A percentile compares a stretch with the other conserved stretches of the same genome.
Conservation (phyloP, 345 rosid species). For the Populus ilicifolia region DNA sequence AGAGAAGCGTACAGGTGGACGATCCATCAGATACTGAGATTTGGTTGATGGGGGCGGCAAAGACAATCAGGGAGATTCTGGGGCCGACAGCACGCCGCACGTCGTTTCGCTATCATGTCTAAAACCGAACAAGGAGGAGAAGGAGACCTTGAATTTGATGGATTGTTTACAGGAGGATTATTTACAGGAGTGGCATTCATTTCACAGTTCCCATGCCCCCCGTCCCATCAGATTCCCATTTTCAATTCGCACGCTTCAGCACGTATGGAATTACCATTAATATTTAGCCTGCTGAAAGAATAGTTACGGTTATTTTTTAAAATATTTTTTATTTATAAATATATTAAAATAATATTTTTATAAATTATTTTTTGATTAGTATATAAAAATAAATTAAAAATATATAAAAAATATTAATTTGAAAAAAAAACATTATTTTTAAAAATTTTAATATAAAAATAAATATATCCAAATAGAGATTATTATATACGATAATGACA, state of each 20-base stretch:
- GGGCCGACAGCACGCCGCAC: conserved; percentile 13
- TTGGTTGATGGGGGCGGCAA: conserved; percentile 47
- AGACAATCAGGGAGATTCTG: background rate
- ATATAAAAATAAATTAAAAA: too few species aligned
- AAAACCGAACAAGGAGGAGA: background rate
- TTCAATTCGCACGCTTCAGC: background rate
- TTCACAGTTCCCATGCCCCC: background rate
- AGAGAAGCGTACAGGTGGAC: too few species aligned
- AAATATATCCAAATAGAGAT: too few species aligned
- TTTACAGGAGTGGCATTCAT: background rate
- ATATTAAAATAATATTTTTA: too few species aligned
- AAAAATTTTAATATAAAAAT: too few species aligned
- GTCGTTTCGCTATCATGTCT: conserved; percentile 13
- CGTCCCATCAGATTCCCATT: background rate
- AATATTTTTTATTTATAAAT: too few species aligned
- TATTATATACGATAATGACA: background rate
- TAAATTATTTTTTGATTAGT: too few species aligned
- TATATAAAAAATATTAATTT: too few species aligned
- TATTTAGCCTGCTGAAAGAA: too few species aligned
- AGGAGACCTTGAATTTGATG: background rate
- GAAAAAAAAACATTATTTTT: too few species aligned
- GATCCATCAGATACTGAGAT: conserved; percentile 28
- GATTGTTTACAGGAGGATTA: background rate
- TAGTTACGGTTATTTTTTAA: too few species aligned
- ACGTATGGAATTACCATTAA: background rate